A percentile compares a stretch with the other conserved stretches of the same genome.
These are phyloP conservation scores for Euphrasia confusa DNA, from an alignment of 257 asterid species.

Conservation along the genomic window DNA sequence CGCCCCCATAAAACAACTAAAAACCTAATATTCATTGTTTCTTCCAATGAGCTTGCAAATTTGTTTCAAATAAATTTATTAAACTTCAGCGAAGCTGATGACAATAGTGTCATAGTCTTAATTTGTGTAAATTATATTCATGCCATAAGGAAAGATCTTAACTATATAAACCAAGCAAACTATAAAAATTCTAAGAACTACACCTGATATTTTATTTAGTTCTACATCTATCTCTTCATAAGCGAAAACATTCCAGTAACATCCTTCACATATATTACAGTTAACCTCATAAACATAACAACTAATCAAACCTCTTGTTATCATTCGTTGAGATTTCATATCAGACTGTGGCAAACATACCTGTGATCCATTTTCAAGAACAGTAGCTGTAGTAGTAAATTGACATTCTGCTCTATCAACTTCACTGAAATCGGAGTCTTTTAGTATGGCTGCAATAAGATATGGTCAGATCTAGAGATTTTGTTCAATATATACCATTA, in stretches of 20 bases:
- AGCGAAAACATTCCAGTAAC: too few species aligned
- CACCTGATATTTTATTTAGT: too few species aligned
- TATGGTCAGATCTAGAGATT: slow-evolving; percentile 13
- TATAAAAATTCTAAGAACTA: too few species aligned
- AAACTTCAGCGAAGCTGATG: too few species aligned
- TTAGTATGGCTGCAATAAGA: slow-evolving; percentile 73
- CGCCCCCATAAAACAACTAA: too few species aligned
- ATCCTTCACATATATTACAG: too few species aligned
- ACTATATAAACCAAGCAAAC: background rate
- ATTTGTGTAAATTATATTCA: too few species aligned
- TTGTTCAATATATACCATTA: background rate
- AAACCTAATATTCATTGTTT: too few species aligned
- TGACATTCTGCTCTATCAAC: slow-evolving; percentile 96
- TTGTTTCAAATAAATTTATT: too few species aligned
- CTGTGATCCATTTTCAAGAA: slow-evolving; percentile 93
- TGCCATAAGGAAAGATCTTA: slow-evolving; percentile 2
- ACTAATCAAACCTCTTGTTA: background rate
- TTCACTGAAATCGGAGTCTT: slow-evolving; percentile 86
- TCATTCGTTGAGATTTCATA: background rate
- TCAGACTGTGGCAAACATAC: slow-evolving; percentile 31
- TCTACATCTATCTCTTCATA: too few species aligned
- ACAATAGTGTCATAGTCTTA: background rate
- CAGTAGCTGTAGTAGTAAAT: slow-evolving; percentile 87
- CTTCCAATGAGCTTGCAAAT: too few species aligned
- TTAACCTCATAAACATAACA: too few species aligned